Evolutionary conservation across 371 early-diverging fungal genomes (phyloP).

Genomic region (Mucor irregularis): DNA sequence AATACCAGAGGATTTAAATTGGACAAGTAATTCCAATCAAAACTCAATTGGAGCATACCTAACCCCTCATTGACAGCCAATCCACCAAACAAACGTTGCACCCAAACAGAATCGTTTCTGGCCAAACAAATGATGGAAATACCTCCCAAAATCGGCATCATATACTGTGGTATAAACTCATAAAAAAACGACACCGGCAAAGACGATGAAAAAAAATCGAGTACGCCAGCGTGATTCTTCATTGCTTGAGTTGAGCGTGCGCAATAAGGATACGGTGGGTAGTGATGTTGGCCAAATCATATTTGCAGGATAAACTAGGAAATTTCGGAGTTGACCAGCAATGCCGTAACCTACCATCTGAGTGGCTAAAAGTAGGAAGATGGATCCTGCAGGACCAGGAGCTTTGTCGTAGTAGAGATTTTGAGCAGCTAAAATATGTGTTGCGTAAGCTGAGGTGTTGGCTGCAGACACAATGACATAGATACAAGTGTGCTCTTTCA

Average conservation of each 20-base stretch:
- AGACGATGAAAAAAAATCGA: slow-evolving; percentile 53
- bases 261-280: slow-evolving; percentile 73
- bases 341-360: slow-evolving; percentile 85
- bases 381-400: slow-evolving; percentile 44
- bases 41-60: slow-evolving; percentile 49
- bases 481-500: slow-evolving; percentile 45
- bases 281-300: slow-evolving; percentile 91
- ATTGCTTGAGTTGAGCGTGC: slow-evolving; percentile 66
- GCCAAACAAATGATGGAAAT: slow-evolving; percentile 53
- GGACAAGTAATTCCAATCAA: slow-evolving; percentile 54
- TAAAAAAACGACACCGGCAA: slow-evolving; percentile 39
- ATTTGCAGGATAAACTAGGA: slow-evolving; percentile 77
- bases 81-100: slow-evolving; percentile 53
- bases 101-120: slow-evolving; percentile 46
- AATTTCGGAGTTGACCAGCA: slow-evolving; percentile 75
- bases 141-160: slow-evolving; percentile 48
- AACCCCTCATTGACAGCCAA: slow-evolving; percentile 47
- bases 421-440: slow-evolving; percentile 59
- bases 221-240: slow-evolving; percentile 65
- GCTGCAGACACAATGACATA: slow-evolving; percentile 42
- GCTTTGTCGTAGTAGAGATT: slow-evolving; percentile 49
- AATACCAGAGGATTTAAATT: slow-evolving; percentile 64
- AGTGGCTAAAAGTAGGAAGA: slow-evolving; percentile 60
- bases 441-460: slow-evolving; percentile 46
- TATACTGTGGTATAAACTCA: slow-evolving; percentile 51